Evolutionary conservation across 257 asterid genomes (phyloP).

Genomic region (Rubia yunnanensis): DNA sequence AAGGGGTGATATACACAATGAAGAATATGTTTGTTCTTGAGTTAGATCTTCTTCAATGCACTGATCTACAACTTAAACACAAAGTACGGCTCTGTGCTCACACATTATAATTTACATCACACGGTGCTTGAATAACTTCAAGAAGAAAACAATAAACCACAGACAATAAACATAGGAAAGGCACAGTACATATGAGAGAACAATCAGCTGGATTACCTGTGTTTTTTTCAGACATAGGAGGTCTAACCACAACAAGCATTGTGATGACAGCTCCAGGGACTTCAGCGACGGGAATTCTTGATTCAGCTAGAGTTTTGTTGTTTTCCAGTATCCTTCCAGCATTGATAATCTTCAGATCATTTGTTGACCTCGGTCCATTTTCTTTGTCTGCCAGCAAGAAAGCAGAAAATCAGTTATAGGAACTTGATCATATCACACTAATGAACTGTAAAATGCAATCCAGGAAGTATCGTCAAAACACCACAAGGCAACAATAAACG

Average conservation of each 20-base stretch:
- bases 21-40: background rate
- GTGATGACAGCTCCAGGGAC: constrained; percentile 84
- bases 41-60: background rate
- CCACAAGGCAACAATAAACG: background rate
- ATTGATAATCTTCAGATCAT: constrained; percentile 71
- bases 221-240: constrained; percentile 58
- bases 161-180: background rate
- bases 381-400: constrained; percentile 49
- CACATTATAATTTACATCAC: background rate
- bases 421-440: background rate
- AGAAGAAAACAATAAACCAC: background rate
- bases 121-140: background rate
- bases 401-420: background rate
- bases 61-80: background rate
- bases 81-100: background rate
- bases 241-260: constrained; percentile 82
- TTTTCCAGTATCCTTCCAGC: constrained; percentile 91
- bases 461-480: background rate
- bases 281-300: constrained; percentile 68
- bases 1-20: background rate
- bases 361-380: constrained; percentile 63
- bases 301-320: constrained; percentile 63
- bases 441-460: background rate
- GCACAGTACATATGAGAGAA: background rate
- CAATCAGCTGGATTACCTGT: constrained; percentile 35